phyloP scores from a whole-genome alignment of 2,329 filamentous ascomycete species.

The Aspergillus vadensis region DNA sequence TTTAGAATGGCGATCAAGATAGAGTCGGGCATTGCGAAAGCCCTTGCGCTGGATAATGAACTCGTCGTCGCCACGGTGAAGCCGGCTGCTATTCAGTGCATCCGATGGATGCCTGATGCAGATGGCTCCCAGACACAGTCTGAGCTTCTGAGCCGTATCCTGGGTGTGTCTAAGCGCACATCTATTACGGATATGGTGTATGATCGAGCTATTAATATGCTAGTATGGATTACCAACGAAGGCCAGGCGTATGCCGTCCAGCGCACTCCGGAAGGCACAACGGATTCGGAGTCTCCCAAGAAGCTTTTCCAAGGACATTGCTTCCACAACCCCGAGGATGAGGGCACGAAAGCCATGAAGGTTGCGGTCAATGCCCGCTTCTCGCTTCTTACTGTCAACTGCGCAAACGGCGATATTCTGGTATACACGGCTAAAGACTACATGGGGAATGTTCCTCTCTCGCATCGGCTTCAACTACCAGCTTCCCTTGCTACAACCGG shows the following conservation, averaged over 20 bases:
- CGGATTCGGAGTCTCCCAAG: conserved; percentile 54
- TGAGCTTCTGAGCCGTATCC: conserved; percentile 83
- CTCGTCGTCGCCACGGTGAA: conserved; percentile 88
- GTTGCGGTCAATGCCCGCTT: conserved; percentile 92
- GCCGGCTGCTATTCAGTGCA: conserved; percentile 93
- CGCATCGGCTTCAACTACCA: conserved; percentile 73
- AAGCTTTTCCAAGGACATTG: conserved; percentile 86
- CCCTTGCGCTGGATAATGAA: conserved; percentile 87
- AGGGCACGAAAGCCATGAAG: conserved; percentile 65
- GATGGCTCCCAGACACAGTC: conserved; percentile 84
- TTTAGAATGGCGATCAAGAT: conserved; percentile 99
- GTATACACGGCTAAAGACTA: conserved; percentile 96
- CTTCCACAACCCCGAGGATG: conserved; percentile 73
- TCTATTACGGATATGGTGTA: conserved; percentile 83
- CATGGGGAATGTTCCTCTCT: conserved; percentile 84
- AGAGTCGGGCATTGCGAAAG: conserved; percentile 88
- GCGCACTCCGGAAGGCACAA: conserved; percentile 52
- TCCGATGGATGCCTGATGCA: conserved; percentile 86
- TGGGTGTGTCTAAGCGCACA: conserved; percentile 77
- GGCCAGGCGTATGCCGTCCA: conserved; percentile 91
- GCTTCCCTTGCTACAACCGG: conserved; percentile 70
- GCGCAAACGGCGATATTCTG: conserved; percentile 73
- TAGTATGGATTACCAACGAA: conserved; percentile 87
- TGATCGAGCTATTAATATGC: conserved; percentile 93
- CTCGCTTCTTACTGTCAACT: conserved; percentile 86